Evolutionary conservation across 305 asterid species (phyloP).

Genomic region (Rubia occidens): DNA sequence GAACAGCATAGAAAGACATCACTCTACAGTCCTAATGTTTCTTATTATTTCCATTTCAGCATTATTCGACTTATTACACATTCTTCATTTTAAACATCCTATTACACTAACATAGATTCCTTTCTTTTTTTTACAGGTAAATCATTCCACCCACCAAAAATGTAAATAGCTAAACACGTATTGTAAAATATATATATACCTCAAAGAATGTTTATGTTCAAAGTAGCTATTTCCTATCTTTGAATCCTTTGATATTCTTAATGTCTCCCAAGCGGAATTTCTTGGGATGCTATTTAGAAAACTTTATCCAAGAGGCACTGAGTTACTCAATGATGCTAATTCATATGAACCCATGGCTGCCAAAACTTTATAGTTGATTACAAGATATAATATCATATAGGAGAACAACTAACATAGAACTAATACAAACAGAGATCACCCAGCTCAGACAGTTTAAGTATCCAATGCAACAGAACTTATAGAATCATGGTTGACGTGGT

Average conservation of each 20-base stretch:
- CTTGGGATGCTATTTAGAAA: background rate
- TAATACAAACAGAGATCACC: background rate
- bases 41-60: too few relatives aligned
- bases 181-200: background rate
- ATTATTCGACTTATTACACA: too few relatives aligned
- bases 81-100: too few relatives aligned
- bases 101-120: too few relatives aligned
- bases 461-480: too few relatives aligned
- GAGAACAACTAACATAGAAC: background rate
- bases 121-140: too few relatives aligned
- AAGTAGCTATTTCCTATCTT: background rate
- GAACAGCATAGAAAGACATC: too few relatives aligned
- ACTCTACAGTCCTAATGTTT: too few relatives aligned
- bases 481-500: too few relatives aligned
- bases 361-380: background rate
- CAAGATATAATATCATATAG: background rate
- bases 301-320: background rate
- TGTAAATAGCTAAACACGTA: too few relatives aligned
- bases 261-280: background rate
- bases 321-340: background rate
- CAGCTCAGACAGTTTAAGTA: background rate
- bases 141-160: too few relatives aligned
- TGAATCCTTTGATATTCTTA: background rate
- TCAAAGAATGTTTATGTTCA: background rate
- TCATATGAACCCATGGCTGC: background rate